These are phyloP conservation scores for Eucalyptus curtisii DNA, from an alignment of 345 rosid species.

Conservation along the genomic window DNA sequence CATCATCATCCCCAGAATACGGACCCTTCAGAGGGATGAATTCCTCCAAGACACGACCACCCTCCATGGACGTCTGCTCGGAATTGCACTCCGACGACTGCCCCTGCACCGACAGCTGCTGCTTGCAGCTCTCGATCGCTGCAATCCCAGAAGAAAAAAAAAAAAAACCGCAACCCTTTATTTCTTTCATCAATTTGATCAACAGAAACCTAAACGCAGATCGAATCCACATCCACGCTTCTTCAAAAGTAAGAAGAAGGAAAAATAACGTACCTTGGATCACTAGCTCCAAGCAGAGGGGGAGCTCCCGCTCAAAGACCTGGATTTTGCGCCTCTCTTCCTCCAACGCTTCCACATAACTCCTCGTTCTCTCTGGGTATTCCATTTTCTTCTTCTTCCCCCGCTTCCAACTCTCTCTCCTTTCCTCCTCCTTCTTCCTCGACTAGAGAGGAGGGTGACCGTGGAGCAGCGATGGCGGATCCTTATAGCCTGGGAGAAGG, in stretches of 20 bases:
- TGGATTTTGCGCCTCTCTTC: slow-evolving; percentile 33
- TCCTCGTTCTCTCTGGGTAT: slow-evolving; percentile 1
- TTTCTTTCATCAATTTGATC: background rate
- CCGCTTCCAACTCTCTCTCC: background rate
- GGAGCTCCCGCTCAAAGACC: slow-evolving; percentile 31
- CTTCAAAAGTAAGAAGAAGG: background rate
- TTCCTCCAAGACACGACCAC: background rate
- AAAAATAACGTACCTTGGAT: background rate
- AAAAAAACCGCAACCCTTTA: background rate
- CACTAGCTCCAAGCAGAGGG: slow-evolving; percentile 29
- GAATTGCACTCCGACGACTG: background rate
- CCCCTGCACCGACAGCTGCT: background rate
- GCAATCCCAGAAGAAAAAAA: background rate
- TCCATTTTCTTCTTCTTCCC: background rate
- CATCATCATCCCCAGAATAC: background rate
- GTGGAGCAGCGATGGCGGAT: background rate
- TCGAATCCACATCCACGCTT: background rate
- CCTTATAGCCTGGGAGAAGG: background rate
- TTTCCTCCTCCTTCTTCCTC: background rate
- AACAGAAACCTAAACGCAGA: background rate
- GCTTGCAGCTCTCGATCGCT: slow-evolving; percentile 6
- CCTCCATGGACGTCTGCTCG: background rate
- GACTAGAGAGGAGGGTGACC: background rate
- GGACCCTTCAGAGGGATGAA: slow-evolving; percentile 1
- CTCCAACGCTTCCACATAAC: slow-evolving; percentile 18